Conservation (phyloP, 441 rosid genomes). For the Populus tomentosa region DNA sequence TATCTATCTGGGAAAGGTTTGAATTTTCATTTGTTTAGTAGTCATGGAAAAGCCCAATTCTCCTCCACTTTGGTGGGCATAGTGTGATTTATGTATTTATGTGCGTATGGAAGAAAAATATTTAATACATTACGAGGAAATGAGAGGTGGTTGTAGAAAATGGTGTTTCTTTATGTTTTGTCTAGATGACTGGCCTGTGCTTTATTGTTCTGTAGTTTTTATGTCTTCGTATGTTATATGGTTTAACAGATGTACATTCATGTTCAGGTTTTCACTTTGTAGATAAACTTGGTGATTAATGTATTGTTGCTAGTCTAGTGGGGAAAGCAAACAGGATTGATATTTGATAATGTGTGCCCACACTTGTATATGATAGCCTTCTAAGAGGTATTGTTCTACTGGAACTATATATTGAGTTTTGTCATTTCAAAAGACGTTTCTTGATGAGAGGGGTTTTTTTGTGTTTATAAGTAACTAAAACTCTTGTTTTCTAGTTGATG, state of each 20-base stretch:
- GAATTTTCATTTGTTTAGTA: conserved; percentile 10
- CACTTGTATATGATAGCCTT: too few relatives aligned
- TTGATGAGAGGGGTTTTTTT: too few relatives aligned
- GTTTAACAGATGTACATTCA: neutral
- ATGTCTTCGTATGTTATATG: neutral
- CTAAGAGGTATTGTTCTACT: neutral
- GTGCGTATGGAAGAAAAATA: conserved; percentile 6
- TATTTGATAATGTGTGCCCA: too few relatives aligned
- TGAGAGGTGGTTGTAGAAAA: conserved; percentile 8
- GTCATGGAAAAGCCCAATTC: conserved; percentile 1
- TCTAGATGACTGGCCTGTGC: conserved; percentile 3
- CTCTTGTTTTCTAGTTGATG: neutral
- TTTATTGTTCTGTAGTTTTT: conserved; percentile 8
- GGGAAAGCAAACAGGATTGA: neutral
- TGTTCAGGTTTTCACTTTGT: conserved; percentile 6
- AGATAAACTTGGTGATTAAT: neutral
- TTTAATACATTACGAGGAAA: neutral
- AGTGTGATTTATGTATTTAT: neutral
- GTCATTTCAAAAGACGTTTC: too few relatives aligned
- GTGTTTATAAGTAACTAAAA: too few relatives aligned
- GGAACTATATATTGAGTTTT: too few relatives aligned
- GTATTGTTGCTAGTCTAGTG: neutral
- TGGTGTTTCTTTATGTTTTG: neutral
- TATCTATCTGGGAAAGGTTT: neutral
- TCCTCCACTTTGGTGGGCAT: conserved; percentile 2